Base-by-base conservation (phyloP, 352 stramenopile genomes). In the Phytophthora parvispora region DNA sequence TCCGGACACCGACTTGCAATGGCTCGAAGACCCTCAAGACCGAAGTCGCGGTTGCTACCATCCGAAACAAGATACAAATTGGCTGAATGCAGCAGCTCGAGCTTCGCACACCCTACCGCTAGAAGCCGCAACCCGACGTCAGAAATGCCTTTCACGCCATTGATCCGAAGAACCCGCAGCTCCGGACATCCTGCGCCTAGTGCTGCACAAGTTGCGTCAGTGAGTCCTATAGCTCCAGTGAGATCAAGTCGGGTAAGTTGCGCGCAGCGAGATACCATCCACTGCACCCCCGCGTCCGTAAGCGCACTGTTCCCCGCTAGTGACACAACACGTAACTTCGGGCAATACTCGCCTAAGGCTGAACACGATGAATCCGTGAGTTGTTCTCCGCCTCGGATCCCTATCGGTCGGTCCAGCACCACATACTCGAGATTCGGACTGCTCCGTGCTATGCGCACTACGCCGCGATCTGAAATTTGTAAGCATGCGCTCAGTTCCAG, bases 21-120 rank as follows among this genome's bases (percentile, higher is more conserved):
- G 2, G 94, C 92, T 55, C 97, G 93, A 1, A 99, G 72, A 4
- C 96, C 96, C 72, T 98, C 95, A 5, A 98, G 76, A 1, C 90
- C 93, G 78, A 98, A 98, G 43, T 97, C 85, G 25, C 93, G 91
- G 34, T 97, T 86, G 58, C 87, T 91, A n/a, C 96, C 96, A 62
- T 99, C 95, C 16, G 92, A 98, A 0, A 99, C 82, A 58, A 98
- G 84, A 54, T 95, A 97, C 45, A 99, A 60, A 25, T 94, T 93
- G 27, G 74, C 84, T 53, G 88, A 75, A 60, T 93, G 82, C 7
- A 98, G 79, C 20, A 79, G 64, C 31, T 83, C 80, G 1, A 99
- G 78, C 27, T 88, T 78, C 1, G 80, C 75, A 51, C 96, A 99
- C 6, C 92, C 88, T 28, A 90, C 87, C 9, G 89, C 79, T 9